Conservation (phyloP, 768 basidiomycete species). For the Russula ochroleuca region DNA sequence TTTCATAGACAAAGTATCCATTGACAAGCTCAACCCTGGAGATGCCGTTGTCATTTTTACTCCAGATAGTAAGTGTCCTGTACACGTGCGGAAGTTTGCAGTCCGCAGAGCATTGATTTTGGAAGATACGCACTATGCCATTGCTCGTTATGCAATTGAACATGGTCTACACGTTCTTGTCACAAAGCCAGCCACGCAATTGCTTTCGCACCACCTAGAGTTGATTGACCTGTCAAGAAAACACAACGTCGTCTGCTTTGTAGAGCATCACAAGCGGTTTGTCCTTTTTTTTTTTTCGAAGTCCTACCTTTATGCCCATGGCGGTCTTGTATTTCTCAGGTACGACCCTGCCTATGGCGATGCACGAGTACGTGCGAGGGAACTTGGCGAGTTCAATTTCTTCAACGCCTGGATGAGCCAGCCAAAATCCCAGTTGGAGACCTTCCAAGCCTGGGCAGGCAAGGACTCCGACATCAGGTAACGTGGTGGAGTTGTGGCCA, state of each 20-base stretch:
- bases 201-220: slow-evolving; percentile 75
- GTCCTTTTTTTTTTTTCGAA: slow-evolving; percentile 21
- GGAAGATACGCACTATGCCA: slow-evolving; percentile 77
- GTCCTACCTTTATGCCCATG: neutral
- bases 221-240: slow-evolving; percentile 73
- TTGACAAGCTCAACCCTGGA: slow-evolving; percentile 70
- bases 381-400: slow-evolving; percentile 89
- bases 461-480: slow-evolving; percentile 90
- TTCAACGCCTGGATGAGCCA: slow-evolving; percentile 98
- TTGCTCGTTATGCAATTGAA: slow-evolving; percentile 82
- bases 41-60: slow-evolving; percentile 93
- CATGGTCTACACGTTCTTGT: slow-evolving; percentile 83
- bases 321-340: slow-evolving; percentile 34
- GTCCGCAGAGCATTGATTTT: neutral
- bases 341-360: slow-evolving; percentile 93
- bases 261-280: slow-evolving; percentile 91
- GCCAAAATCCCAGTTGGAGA: slow-evolving; percentile 91
- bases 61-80: slow-evolving; percentile 64
- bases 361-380: slow-evolving; percentile 69
- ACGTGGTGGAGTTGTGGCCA: neutral
- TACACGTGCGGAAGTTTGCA: neutral
- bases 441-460: slow-evolving; percentile 93
- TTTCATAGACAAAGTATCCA: slow-evolving; percentile 69
- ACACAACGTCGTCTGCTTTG: slow-evolving; percentile 81
- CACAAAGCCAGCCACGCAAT: slow-evolving; percentile 89